Base-by-base conservation (phyloP, 176 grass and related monocot genomes). In the Lolium rigidum region DNA sequence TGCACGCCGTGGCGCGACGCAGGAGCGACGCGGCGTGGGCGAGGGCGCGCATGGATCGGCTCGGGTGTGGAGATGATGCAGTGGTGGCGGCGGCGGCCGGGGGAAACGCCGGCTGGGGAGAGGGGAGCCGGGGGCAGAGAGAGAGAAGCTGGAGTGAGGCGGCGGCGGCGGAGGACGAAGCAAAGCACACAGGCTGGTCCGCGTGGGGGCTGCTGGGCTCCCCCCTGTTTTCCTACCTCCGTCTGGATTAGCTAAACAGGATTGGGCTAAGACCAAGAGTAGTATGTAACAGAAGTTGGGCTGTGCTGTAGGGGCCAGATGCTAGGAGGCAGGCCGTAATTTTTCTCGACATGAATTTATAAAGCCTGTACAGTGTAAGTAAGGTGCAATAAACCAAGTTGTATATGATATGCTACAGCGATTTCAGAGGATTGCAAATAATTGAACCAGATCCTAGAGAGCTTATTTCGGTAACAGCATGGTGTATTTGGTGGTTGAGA, bases 1-100 rank as follows among this genome's bases (percentile, higher is more conserved):
- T 10, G 20, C 12, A 5, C 9, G 74, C 78, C 51, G 78, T 62
- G 1, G 71, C 78, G 21, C 79, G 62, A 44, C 79, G 88, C 28
- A 86, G 83, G 5, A 86, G 26, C 39, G 78, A 77, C 2, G 83
- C 78, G 26, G 78, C 78, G 52, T 55, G 79, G 72, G 55, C 51
- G 21, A 86, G 44, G 16, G 79, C 79, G 8, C 84, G 83, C 88
- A 90, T 90, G 62, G 71, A 47, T 14, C 26, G 77, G 52, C 21
- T 25, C 4, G 9, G 69, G 21, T 25, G 61, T 13, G 51, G 28
- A 52, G 38, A 15, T 0, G 21, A 7, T 31, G 39, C 58, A 13
- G 54, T 70, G 72, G 84, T 35, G 63, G 57, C 20, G 62, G 77
- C 51, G 26, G 74, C 18, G 9, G 6, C 62, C 4, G 20, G 9